phyloP scores from a whole-genome alignment of 2,329 filamentous ascomycete species.

The Tolypocladium endophyticum region DNA sequence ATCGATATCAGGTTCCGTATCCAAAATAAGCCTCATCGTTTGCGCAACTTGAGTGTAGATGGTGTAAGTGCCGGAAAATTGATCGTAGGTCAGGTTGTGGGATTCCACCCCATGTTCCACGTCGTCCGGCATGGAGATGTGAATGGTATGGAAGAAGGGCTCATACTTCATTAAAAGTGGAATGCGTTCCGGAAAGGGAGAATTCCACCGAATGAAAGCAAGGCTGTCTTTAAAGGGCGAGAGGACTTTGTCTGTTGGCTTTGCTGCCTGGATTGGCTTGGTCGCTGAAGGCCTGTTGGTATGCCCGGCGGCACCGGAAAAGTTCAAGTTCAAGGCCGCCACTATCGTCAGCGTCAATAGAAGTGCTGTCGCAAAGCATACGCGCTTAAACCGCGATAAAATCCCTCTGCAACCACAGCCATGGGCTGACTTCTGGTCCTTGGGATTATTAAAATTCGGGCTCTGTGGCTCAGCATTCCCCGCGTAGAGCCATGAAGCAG shows the following conservation, averaged over 20 bases:
- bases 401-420: neutral
- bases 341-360: neutral
- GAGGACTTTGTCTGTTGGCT: neutral
- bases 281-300: neutral
- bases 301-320: neutral
- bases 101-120: neutral
- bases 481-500: neutral
- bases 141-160: neutral
- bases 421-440: neutral
- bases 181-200: neutral
- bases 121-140: neutral
- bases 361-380: neutral
- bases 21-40: neutral
- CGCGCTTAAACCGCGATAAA: neutral
- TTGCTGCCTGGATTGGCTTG: neutral
- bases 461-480: neutral
- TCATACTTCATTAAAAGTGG: neutral
- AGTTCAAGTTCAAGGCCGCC: neutral
- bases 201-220: neutral
- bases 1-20: neutral
- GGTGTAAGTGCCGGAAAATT: neutral
- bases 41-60: neutral
- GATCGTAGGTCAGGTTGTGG: neutral
- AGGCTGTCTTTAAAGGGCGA: neutral
- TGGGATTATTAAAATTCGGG: neutral